phyloP scores from a whole-genome alignment of 345 rosid species.

The Kandelia obovata region DNA sequence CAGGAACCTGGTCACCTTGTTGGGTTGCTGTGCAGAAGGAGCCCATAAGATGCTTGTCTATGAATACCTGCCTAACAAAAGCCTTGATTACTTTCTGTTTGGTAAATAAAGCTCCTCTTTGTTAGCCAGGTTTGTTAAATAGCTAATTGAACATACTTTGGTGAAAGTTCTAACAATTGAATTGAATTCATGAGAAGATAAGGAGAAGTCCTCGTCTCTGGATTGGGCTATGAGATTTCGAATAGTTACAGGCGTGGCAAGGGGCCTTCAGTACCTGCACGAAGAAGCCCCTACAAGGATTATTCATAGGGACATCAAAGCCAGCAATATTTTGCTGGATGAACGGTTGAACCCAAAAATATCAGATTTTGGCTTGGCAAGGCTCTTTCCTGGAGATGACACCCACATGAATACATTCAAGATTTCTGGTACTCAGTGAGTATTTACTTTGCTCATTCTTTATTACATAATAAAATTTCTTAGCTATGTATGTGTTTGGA shows the following conservation, averaged over 20 bases:
- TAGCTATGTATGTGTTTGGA: background rate
- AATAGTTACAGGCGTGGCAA: slow-evolving; percentile 29
- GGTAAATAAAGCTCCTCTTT: slow-evolving; percentile 8
- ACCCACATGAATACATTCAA: slow-evolving; percentile 67
- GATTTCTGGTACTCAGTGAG: slow-evolving; percentile 88
- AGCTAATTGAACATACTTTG: background rate
- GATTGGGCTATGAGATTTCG: slow-evolving; percentile 25
- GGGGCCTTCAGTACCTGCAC: slow-evolving; percentile 30
- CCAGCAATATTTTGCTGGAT: slow-evolving; percentile 32
- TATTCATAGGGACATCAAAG: slow-evolving; percentile 33
- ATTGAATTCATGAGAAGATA: slow-evolving; percentile 6
- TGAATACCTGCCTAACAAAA: slow-evolving; percentile 32
- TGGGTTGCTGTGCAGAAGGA: slow-evolving; percentile 33
- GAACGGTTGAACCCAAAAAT: slow-evolving; percentile 28
- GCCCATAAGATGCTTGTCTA: slow-evolving; percentile 36
- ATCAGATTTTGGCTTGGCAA: slow-evolving; percentile 37
- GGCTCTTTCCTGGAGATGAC: slow-evolving; percentile 64
- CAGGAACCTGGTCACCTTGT: slow-evolving; percentile 27
- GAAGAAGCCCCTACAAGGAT: slow-evolving; percentile 35
- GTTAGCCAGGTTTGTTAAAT: background rate
- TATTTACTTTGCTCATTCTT: slow-evolving; percentile 21
- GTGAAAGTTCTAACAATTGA: background rate
- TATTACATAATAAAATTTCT: background rate
- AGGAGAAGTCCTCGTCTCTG: slow-evolving; percentile 16
- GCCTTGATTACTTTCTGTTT: slow-evolving; percentile 32